Percentiles rank a stretch among this genome's conserved stretches.
phyloP scores from a whole-genome alignment of 164 flowering plant genomes.

The Tetracentron sinense region DNA sequence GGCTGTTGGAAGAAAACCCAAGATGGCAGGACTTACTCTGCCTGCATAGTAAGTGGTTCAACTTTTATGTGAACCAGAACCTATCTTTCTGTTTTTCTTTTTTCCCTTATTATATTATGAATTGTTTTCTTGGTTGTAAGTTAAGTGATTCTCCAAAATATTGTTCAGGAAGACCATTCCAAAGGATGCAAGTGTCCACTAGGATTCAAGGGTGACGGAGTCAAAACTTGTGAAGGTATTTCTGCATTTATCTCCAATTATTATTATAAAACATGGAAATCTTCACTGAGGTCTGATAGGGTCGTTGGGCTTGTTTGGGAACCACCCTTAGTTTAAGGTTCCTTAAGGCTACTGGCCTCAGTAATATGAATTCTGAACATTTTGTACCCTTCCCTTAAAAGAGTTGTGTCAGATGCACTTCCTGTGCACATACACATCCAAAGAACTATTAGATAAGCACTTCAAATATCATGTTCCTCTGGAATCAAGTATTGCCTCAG shows the following conservation, averaged over 20 bases:
- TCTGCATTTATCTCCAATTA: neutral
- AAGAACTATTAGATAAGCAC: too few species aligned
- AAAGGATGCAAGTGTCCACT: conserved; percentile 82
- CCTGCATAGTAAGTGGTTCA: conserved; percentile 63
- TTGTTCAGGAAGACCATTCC: conserved; percentile 57
- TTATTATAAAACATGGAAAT: neutral
- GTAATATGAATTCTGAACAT: too few species aligned
- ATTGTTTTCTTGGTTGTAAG: neutral
- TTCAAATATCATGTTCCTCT: too few species aligned
- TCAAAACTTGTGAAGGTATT: conserved; percentile 75
- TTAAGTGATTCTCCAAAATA: conserved; percentile 1
- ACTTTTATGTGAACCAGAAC: neutral
- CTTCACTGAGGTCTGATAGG: neutral
- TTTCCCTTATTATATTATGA: neutral
- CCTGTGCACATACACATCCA: too few species aligned
- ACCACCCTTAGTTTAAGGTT: neutral
- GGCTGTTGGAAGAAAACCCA: conserved; percentile 90
- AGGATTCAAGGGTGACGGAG: conserved; percentile 95
- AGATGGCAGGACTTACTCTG: conserved; percentile 67
- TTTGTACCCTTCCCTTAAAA: too few species aligned
- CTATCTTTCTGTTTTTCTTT: neutral
- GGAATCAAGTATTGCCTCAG: too few species aligned
- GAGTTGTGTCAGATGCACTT: too few species aligned
- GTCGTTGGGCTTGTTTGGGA: neutral
- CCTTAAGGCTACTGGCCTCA: too few species aligned